Percentiles rank a stretch among this genome's conserved stretches.
phyloP scores from a whole-genome alignment of 257 asterid genomes.

The Phtheirospermum japonicum region DNA sequence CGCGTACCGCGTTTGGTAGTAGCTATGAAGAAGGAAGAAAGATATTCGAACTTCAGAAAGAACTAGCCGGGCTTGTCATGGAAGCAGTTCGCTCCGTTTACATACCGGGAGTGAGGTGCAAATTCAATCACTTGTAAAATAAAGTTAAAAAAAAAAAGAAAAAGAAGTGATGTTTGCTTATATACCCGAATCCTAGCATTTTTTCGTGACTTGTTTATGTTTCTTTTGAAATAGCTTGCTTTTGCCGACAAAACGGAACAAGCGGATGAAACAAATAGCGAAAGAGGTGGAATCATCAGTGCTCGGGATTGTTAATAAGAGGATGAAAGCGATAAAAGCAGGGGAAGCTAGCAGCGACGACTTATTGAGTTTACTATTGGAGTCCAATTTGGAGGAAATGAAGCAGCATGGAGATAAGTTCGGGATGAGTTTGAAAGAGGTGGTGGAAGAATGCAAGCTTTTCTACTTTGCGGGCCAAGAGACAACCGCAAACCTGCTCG shows the following conservation, averaged over 20 bases:
- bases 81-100: not conserved
- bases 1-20: conserved; percentile 25
- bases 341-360: conserved; percentile 27
- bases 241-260: conserved; percentile 37
- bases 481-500: conserved; percentile 28
- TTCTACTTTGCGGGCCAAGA: conserved; percentile 31
- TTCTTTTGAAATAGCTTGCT: conserved; percentile 17
- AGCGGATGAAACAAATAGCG: conserved; percentile 33
- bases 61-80: conserved; percentile 5
- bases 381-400: conserved; percentile 37
- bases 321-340: conserved; percentile 25
- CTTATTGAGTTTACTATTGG: conserved; percentile 38
- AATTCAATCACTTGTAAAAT: no score
- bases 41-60: conserved; percentile 25
- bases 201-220: not conserved
- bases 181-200: no score
- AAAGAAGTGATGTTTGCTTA: no score
- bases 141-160: no score
- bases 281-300: conserved; percentile 29
- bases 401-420: conserved; percentile 28
- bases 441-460: conserved; percentile 49
- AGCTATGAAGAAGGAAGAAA: conserved; percentile 20
- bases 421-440: conserved; percentile 35
- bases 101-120: not conserved
- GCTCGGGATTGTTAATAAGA: conserved; percentile 22